Evolutionary conservation across 2,329 filamentous ascomycete species (phyloP), one percentile per base, ranked within the genome.

Genomic region (Metarhizium sp.): DNA sequence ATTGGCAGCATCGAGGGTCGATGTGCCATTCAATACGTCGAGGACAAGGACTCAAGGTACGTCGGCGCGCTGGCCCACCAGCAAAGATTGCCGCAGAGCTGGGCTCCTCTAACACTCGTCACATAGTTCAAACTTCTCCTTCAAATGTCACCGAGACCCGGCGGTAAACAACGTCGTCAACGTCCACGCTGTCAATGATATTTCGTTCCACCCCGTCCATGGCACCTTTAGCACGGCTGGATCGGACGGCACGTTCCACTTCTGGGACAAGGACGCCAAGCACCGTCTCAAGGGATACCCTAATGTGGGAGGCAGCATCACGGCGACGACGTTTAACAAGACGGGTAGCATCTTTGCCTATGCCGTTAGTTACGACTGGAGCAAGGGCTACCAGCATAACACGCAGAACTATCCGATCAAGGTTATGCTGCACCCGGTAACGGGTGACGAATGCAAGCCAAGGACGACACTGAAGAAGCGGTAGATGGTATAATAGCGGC

Each of bases 151-250:
- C 72, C 91, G 94, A 57, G 90, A 96, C 64, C 82, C 84, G 5
- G 83, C 88, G 1, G 75, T 84, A 56, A 82, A 82, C 66, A 92
- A 90, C 71, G 76, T 87, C 60, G 90, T 88, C 64, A 94, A 92
- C 67, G 94, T 97, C 64, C 94, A 92, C 77, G 86, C 91, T 1
- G 91, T 99, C 67, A 99, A 99, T 75, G 87, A 91, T 63, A 99
- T 99, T 71, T 95, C 90, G 29, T 97, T 97, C 84, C 94, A 99
- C 74, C 94, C 94, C 1, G 80, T 88, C 13, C 92, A 96, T 72
- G 94, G 94, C 66, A 99, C 94, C n/a, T 99, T 99, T 76, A 95
- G 88, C 74, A 99, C 94, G 2, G 91, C 94, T 50, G 94, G 94
- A 55, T 88, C 86, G 38, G 94, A 99, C 71, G 94, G 94, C 54